Conservation (phyloP, 345 rosid genomes). For the Syzygium jambos region DNA sequence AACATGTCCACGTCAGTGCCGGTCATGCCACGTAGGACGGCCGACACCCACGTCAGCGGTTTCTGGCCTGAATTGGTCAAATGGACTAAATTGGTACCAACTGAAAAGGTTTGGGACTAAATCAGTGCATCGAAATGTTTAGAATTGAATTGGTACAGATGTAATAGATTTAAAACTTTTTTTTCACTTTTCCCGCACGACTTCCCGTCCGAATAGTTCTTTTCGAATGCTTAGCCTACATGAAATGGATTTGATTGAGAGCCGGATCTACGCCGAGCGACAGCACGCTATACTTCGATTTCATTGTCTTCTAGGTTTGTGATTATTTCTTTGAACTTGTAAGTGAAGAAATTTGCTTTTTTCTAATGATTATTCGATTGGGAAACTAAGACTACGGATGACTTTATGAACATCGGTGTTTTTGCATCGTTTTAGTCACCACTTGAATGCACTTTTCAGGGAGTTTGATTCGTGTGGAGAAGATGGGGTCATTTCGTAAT, state of each 20-base stretch:
- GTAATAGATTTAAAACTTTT: too few species aligned
- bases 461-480: not conserved
- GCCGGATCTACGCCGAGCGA: fast-evolving
- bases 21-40: too few species aligned
- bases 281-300: not conserved
- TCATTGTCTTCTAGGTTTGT: not conserved
- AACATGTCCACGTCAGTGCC: too few species aligned
- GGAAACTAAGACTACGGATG: not conserved
- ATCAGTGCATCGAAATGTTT: too few species aligned
- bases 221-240: not conserved
- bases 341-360: not conserved
- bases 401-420: not conserved
- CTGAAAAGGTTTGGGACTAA: too few species aligned
- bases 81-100: too few species aligned
- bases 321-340: not conserved
- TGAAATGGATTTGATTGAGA: fast-evolving
- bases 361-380: not conserved
- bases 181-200: too few species aligned
- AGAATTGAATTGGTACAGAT: too few species aligned
- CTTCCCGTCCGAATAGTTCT: not conserved
- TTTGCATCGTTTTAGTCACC: not conserved
- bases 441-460: not conserved
- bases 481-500: not conserved
- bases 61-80: too few species aligned
- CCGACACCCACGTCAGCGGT: too few species aligned